Conservation (phyloP, 345 rosid genomes). For the Acer campestre region DNA sequence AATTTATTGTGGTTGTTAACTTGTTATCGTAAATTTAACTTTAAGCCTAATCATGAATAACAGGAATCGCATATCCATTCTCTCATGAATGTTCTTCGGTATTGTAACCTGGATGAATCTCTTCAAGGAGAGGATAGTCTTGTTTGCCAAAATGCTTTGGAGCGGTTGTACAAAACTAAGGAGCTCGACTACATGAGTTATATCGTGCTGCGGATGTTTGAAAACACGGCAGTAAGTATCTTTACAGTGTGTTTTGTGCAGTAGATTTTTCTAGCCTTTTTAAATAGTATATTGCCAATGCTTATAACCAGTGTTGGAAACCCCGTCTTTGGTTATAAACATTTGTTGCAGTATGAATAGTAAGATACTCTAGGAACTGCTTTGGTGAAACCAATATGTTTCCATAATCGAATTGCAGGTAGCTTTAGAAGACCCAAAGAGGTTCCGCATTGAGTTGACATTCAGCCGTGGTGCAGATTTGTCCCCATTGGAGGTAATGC, state of each 20-base stretch:
- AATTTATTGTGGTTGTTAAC: not conserved
- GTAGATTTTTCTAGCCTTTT: not conserved
- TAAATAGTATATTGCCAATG: not conserved
- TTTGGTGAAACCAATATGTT: not conserved
- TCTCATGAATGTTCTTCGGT: conserved; percentile 91
- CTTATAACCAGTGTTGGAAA: not conserved
- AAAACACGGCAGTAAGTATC: conserved; percentile 74
- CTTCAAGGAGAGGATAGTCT: conserved; percentile 96
- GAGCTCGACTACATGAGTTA: conserved; percentile 99
- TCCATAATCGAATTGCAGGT: conserved; percentile 47
- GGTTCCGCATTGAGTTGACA: conserved; percentile 89
- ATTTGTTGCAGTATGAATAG: not conserved
- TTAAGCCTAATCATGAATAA: conserved; percentile 18
- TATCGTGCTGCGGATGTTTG: conserved; percentile 88
- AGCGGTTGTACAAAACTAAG: conserved; percentile 76
- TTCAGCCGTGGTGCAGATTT: conserved; percentile 98
- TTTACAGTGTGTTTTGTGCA: not conserved
- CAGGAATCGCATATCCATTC: conserved; percentile 99
- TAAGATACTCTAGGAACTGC: not conserved
- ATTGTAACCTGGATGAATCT: conserved; percentile 94
- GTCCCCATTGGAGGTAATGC: conserved; percentile 83
- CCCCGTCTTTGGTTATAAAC: not conserved
- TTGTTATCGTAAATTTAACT: conserved; percentile 5
- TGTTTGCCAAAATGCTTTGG: conserved; percentile 71
- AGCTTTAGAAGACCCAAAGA: conserved; percentile 78